Evolutionary conservation across 1,284 basidiomycete genomes (phyloP), one percentile per base, ranked within the genome.

Genomic region (Puccinia triticina): DNA sequence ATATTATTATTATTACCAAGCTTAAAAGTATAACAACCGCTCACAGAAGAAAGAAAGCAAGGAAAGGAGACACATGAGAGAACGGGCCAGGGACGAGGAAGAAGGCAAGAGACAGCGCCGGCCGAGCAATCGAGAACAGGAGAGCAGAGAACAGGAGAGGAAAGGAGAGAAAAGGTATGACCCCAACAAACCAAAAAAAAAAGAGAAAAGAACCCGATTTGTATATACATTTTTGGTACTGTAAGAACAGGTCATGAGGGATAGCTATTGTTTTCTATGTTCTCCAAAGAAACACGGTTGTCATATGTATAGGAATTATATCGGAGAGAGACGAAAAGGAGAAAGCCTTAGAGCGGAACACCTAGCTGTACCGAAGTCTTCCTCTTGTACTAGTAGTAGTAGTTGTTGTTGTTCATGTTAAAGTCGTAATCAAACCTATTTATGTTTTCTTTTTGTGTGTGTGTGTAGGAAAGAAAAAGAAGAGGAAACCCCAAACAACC

Each of bases 131-230:
- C 8, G 26, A 57, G 26, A 29, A 7, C 21, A 18, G 21, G 4
- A 57, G 55, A 57, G 26, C 21, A 57, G 55, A 57, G 26, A 57
- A 57, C 21, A 18, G 7, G 26, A 57, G 26, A 57, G 26, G 21
- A 57, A 57, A 18, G 7, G 26, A 57, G 26, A 57, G 26, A 57
- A 57, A 57, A 57, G 26, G 26, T 23, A 57, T n/a, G 55, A 71
- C 32, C 4, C 2, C 29, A 71, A 37, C 29, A 40, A 40, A 71
- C n/a, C 8, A 37, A 71, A 71, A 23, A 74, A 74, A 74, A 74
- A 18, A 74, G 26, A 74, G 53, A 74, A 74, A n/a, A 48, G n/a
- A 74, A 64, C 34, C 59, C 34, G 7, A 71, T 23, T 21, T 23
- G 11, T 71, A 37, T 46, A 40, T 23, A 71, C 23, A 71, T 21